phyloP scores from a whole-genome alignment of 2,329 filamentous ascomycete species.

The Talaromyces rugulosus region DNA sequence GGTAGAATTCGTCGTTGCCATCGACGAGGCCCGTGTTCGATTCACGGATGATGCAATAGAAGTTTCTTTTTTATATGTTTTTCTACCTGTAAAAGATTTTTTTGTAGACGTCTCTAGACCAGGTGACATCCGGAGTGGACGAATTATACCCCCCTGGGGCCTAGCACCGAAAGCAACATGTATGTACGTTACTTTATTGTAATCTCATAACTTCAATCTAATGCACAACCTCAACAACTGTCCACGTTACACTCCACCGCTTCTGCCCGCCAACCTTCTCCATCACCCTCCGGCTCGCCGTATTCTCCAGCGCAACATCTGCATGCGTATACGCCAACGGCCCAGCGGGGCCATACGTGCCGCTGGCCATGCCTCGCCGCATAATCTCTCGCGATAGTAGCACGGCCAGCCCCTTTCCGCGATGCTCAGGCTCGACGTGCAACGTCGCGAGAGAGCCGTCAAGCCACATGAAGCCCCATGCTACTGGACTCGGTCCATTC shows the following conservation, averaged over 20 bases:
- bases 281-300: conserved; percentile 39
- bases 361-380: conserved; percentile 21
- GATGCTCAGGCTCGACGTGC: conserved; percentile 40
- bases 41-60: conserved; percentile 16
- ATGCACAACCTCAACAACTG: conserved; percentile 30
- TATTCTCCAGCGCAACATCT: conserved; percentile 34
- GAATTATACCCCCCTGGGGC: too few relatives aligned
- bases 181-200: not conserved
- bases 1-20: conserved; percentile 25
- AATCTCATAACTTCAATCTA: not conserved
- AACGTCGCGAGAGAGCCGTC: conserved; percentile 36
- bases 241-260: conserved; percentile 34
- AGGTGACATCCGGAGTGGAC: too few relatives aligned
- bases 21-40: conserved; percentile 21
- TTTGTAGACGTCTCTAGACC: too few relatives aligned
- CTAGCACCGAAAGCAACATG: not conserved
- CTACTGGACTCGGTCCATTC: conserved; percentile 25
- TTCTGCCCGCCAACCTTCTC: conserved; percentile 39
- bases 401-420: conserved; percentile 33
- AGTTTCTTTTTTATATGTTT: not conserved
- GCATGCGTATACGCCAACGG: conserved; percentile 31
- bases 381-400: conserved; percentile 30
- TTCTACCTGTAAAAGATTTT: too few relatives aligned
- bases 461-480: conserved; percentile 37
- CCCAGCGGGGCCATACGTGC: conserved; percentile 7